Evolutionary conservation across 345 rosid genomes (phyloP), one percentile per base, ranked within the genome.

Genomic region (Salix caprea): DNA sequence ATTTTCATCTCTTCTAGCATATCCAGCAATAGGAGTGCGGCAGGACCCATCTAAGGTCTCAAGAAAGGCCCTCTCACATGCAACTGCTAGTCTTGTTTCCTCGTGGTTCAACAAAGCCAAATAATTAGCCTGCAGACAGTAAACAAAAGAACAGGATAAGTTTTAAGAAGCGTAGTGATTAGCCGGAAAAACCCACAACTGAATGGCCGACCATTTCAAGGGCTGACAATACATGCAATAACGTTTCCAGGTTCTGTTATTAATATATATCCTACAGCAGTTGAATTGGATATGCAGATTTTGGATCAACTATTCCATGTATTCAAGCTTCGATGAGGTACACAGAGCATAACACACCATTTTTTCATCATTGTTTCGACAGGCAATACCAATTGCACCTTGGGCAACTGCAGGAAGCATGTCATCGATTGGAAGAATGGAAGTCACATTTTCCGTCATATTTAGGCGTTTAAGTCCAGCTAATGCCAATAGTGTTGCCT

Each of bases 321-420:
- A 64, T 36, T 52, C 7, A 30, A 10, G 72, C 15, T n/a, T 14
- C 34, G 3, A 21, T 23, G 44, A 21, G 46, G 32, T 18, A 50
- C 7, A 36, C 46, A 28, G 64, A 78, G 28, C 23, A 69, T 58
- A 67, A 72, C 81, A 44, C 77, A 96, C 99, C 97, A 93, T 96
- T 89, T 87, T 96, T 68, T 90, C 90, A 64, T 96, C 95, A 80
- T 83, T 80, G 36, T 76, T 90, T 83, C 97, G 87, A 81, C 99
- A 93, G 40, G 99, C 98, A 78, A 96, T 93, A 76, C 99, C 99
- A 69, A 96, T 96, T 11, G 99, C 99, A 32, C 99, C 99, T 82
- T 96, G 99, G 74, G 99, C 99, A 89, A 96, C 99, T 60, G 99
- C 99, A 13, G 99, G 99, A 77, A 96, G 98, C 98, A 96, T 96